A percentile compares a stretch with the other conserved stretches of the same genome.
Conservation (phyloP, 1,139 yeast genomes). For the Wickerhamomyces sp. region DNA sequence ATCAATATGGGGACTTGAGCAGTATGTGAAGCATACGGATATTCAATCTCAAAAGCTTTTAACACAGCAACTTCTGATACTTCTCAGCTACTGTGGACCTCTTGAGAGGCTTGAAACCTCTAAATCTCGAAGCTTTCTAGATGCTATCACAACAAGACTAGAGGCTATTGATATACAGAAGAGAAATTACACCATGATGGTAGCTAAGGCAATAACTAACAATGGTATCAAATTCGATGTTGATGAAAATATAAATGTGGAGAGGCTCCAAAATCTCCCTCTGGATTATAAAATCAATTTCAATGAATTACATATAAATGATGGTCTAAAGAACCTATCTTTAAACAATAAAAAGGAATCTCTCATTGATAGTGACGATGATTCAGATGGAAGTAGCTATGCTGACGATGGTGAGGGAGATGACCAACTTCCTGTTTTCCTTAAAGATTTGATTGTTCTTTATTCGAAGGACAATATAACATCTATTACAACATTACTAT, state of each 20-base stretch:
- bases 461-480: constrained; percentile 16
- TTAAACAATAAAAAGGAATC: constrained; percentile 14
- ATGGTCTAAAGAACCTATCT: constrained; percentile 11
- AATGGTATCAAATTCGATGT: constrained; percentile 29
- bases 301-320: constrained; percentile 10
- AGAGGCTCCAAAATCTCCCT: constrained; percentile 9
- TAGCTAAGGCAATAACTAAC: constrained; percentile 31
- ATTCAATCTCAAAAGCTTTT: constrained; percentile 14
- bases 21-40: constrained; percentile 16
- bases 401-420: constrained; percentile 16
- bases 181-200: constrained; percentile 33
- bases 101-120: constrained; percentile 18
- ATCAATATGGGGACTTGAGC: constrained; percentile 23
- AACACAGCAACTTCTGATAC: constrained; percentile 21
- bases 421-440: constrained; percentile 26
- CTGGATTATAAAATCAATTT: constrained; percentile 20
- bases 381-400: constrained; percentile 5
- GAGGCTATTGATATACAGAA: constrained; percentile 21
- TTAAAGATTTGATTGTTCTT: constrained; percentile 31
- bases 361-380: constrained; percentile 12
- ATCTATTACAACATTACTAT: constrained; percentile 21
- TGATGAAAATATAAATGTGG: constrained; percentile 23
- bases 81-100: constrained; percentile 15
- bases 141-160: constrained; percentile 31
- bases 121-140: constrained; percentile 24